Percentiles rank a stretch among this genome's conserved stretches.
Evolutionary conservation across 225 moss, liverwort and hornwort species (phyloP).

Genomic region (Marchantia polymorpha): DNA sequence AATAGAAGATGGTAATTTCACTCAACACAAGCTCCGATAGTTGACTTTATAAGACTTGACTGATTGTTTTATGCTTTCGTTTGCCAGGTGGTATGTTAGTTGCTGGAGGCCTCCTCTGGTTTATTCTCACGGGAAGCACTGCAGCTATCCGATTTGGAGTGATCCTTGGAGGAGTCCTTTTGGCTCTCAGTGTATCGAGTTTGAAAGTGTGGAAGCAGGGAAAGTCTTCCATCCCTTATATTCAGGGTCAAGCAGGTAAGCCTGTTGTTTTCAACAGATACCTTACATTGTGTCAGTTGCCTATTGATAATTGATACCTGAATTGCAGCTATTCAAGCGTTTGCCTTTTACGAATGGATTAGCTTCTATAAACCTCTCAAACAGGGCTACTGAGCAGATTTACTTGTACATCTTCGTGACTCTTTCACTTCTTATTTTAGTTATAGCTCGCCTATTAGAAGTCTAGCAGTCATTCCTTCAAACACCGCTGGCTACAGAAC

Average conservation of each 20-base stretch:
- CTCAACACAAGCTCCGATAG: background rate
- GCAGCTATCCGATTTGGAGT: constrained; percentile 88
- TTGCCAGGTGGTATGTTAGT: constrained; percentile 56
- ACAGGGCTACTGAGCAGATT: no score
- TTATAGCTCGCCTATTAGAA: no score
- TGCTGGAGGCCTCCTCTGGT: constrained; percentile 77
- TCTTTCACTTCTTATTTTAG: no score
- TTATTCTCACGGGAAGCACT: constrained; percentile 70
- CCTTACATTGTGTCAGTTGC: no score
- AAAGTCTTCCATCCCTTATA: constrained; percentile 64
- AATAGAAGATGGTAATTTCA: background rate
- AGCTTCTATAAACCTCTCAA: no score
- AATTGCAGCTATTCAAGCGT: no score
- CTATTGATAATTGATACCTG: no score
- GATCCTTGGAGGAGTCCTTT: constrained; percentile 73
- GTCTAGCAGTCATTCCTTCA: no score
- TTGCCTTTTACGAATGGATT: no score
- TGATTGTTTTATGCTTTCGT: background rate
- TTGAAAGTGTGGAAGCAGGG: constrained; percentile 91
- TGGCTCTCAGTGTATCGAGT: constrained; percentile 78
- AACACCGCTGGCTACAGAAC: no score
- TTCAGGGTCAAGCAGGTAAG: constrained; percentile 72
- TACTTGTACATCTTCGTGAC: no score
- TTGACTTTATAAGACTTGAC: background rate
- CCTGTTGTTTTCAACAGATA: background rate